phyloP scores from a whole-genome alignment of 148 eudicot species.

The Talinum fruticosum region DNA sequence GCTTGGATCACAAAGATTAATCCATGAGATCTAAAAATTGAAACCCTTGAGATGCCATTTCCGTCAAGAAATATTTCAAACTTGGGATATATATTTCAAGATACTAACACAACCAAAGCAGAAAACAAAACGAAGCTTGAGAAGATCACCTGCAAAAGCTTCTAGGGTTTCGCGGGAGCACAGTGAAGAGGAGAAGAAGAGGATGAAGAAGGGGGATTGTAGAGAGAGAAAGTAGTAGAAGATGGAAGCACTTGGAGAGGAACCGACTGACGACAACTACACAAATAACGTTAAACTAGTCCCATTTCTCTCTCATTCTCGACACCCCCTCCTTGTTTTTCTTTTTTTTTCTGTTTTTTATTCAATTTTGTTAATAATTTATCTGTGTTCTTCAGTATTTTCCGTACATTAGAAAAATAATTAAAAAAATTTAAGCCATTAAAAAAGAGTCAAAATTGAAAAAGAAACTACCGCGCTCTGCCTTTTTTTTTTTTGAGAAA shows the following conservation, averaged over 20 bases:
- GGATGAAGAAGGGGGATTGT: not conserved
- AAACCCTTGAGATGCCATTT: not conserved
- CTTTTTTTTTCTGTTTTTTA: too few species aligned
- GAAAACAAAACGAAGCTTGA: not conserved
- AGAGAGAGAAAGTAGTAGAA: not conserved
- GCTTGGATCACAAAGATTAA: not conserved
- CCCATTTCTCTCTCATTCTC: not conserved
- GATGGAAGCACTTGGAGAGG: not conserved
- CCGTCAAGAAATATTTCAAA: too few species aligned
- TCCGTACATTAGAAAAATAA: too few species aligned
- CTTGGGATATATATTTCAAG: not conserved
- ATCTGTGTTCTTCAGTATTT: too few species aligned
- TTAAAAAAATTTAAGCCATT: too few species aligned
- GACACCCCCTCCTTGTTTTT: not conserved
- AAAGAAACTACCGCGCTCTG: too few species aligned
- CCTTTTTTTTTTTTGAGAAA: too few species aligned
- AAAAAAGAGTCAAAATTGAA: too few species aligned
- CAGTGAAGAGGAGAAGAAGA: not conserved
- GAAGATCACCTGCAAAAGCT: not conserved
- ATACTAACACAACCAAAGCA: not conserved
- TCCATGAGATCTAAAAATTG: conserved; percentile 3
- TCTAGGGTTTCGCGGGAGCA: not conserved
- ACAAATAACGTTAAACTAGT: not conserved
- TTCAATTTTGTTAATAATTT: too few species aligned
- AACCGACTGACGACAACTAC: not conserved